Evolutionary conservation across 345 rosid genomes (phyloP).

Genomic region (Euphorbia tirucalli): DNA sequence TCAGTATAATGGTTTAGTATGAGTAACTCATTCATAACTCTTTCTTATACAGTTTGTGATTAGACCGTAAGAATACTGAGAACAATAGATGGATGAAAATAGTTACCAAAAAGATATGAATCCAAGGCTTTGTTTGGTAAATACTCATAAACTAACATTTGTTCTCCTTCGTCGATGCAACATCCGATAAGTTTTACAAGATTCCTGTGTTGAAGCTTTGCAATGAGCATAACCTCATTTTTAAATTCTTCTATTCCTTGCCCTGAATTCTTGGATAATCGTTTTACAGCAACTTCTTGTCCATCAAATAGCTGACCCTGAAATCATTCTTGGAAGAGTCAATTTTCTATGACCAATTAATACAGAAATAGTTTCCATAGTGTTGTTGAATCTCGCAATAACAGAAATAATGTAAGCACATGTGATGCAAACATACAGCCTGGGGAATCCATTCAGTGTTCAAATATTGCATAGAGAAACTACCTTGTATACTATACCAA

Average conservation of each 20-base stretch:
- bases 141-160: constrained; percentile 8
- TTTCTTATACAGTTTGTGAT: not conserved
- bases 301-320: constrained; percentile 20
- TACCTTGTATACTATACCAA: constrained; percentile 40
- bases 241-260: constrained; percentile 21
- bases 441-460: not conserved
- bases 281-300: constrained; percentile 17
- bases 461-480: not conserved
- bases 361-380: not conserved
- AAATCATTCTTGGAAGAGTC: not conserved
- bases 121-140: constrained; percentile 1
- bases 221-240: constrained; percentile 19
- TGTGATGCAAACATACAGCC: no score
- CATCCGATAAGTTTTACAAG: constrained; percentile 20
- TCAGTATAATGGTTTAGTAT: no score
- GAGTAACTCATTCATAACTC: no score
- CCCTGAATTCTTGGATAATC: constrained; percentile 9
- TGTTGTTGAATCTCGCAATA: not conserved
- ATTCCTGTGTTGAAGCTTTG: constrained; percentile 23
- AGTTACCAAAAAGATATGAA: not conserved
- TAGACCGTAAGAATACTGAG: not conserved
- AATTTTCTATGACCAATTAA: no score
- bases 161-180: constrained; percentile 12
- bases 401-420: not conserved
- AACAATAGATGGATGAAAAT: not conserved